Percentiles rank a stretch among this genome's conserved stretches.
Conservation (phyloP, 495 filamentous ascomycete species). For the Penicillium paxilli region DNA sequence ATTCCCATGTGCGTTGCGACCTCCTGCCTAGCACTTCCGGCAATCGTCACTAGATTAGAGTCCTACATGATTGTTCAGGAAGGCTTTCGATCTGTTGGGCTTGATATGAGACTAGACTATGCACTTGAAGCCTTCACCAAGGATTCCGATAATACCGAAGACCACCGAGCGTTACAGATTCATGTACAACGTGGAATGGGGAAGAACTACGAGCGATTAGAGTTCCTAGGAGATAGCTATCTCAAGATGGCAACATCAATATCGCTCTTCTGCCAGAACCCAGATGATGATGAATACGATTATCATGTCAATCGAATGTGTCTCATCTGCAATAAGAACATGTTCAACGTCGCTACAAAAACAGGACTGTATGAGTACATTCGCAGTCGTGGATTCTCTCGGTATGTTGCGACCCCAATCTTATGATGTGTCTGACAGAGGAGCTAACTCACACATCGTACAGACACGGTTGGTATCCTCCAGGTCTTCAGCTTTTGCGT, state of each 20-base stretch:
- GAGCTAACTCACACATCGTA: slow-evolving; percentile 1
- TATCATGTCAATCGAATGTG: slow-evolving; percentile 91
- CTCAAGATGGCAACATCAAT: slow-evolving; percentile 96
- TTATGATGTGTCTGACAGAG: not conserved
- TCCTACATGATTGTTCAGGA: slow-evolving; percentile 80
- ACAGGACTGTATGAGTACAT: slow-evolving; percentile 71
- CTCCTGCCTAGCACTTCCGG: slow-evolving; percentile 73
- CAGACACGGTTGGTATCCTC: slow-evolving; percentile 72
- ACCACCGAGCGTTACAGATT: slow-evolving; percentile 67
- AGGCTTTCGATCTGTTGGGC: slow-evolving; percentile 57
- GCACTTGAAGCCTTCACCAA: slow-evolving; percentile 94
- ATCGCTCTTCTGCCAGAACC: slow-evolving; percentile 71
- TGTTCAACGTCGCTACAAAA: slow-evolving; percentile 72
- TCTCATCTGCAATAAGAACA: slow-evolving; percentile 87
- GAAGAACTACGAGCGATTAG: slow-evolving; percentile 92
- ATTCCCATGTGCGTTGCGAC: slow-evolving; percentile 63
- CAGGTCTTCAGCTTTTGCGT: slow-evolving; percentile 63
- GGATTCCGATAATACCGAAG: slow-evolving; percentile 87
- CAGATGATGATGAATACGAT: slow-evolving; percentile 79
- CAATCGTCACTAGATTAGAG: slow-evolving; percentile 81
- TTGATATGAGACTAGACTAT: slow-evolving; percentile 62
- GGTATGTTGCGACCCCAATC: slow-evolving; percentile 38
- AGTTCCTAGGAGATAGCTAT: slow-evolving; percentile 92
- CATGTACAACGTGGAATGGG: slow-evolving; percentile 90
- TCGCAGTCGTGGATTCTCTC: slow-evolving; percentile 78